Conservation (phyloP, 2,329 filamentous ascomycete genomes). For the Ceratocystis eucalypticola region DNA sequence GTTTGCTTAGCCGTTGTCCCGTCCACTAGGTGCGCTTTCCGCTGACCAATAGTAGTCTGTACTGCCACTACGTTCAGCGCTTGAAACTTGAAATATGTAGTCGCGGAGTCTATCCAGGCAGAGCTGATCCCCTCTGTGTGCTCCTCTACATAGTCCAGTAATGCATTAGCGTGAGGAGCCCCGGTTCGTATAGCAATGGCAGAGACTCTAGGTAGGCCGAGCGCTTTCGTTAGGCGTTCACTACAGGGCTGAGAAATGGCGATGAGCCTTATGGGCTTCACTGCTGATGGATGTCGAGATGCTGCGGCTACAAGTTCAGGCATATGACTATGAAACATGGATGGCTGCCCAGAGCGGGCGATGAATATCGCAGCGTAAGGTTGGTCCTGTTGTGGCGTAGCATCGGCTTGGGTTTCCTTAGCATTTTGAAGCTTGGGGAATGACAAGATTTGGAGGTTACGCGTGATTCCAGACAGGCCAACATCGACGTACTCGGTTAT, state of each 20-base stretch:
- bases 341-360: constrained; percentile 42
- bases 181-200: constrained; percentile 45
- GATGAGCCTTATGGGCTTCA: constrained; percentile 41
- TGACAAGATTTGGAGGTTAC: constrained; percentile 38
- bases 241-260: constrained; percentile 49
- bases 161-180: constrained; percentile 42
- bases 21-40: constrained; percentile 20
- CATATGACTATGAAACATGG: constrained; percentile 46
- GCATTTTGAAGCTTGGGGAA: not conserved
- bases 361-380: constrained; percentile 45
- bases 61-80: constrained; percentile 27
- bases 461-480: constrained; percentile 51
- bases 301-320: constrained; percentile 41
- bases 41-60: constrained; percentile 28
- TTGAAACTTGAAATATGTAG: constrained; percentile 23
- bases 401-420: not conserved
- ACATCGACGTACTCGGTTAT: constrained; percentile 46
- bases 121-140: constrained; percentile 40
- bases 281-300: constrained; percentile 30
- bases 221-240: constrained; percentile 39
- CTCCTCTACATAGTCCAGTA: constrained; percentile 43
- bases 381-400: not conserved
- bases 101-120: constrained; percentile 35
- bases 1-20: not conserved
- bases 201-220: constrained; percentile 51